phyloP scores from a whole-genome alignment of 148 eudicot species.

The Rhododendron henanense region DNA sequence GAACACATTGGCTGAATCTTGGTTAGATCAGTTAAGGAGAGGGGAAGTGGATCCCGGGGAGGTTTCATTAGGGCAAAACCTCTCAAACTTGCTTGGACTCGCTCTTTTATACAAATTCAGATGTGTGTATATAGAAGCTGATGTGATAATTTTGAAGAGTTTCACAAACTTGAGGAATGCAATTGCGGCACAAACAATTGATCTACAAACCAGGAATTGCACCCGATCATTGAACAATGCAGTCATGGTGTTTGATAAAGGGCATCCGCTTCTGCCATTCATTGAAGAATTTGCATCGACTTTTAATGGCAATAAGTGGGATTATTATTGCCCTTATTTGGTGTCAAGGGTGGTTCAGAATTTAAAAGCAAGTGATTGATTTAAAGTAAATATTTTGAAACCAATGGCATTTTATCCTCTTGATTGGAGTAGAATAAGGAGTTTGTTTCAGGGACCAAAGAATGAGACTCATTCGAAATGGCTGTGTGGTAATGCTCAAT shows the following conservation, averaged over 20 bases:
- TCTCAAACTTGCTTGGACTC: conserved; percentile 74
- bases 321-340: conserved; percentile 79
- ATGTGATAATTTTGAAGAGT: conserved; percentile 56
- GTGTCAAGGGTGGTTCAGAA: conserved; percentile 72
- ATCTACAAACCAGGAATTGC: conserved; percentile 58
- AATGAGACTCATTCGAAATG: conserved; percentile 31
- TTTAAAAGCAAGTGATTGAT: conserved; percentile 17
- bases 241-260: conserved; percentile 65
- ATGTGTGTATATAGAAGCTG: conserved; percentile 76
- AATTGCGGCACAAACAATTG: conserved; percentile 72
- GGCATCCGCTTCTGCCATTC: conserved; percentile 61
- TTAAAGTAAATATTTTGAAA: conserved; percentile 46
- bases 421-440: conserved; percentile 53
- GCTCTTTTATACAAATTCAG: conserved; percentile 69
- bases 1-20: conserved; percentile 50
- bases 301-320: conserved; percentile 86
- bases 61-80: conserved; percentile 68
- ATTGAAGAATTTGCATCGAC: conserved; percentile 72
- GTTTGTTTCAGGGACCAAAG: conserved; percentile 41
- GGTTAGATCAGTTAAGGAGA: conserved; percentile 35
- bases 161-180: conserved; percentile 42
- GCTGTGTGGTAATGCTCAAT: conserved; percentile 42
- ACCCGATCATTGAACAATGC: conserved; percentile 68
- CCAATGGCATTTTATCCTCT: conserved; percentile 73
- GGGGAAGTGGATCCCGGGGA: conserved; percentile 59